These are phyloP conservation scores for Schrenkiella parvula DNA, from an alignment of 345 rosid species.

Conservation along the genomic window DNA sequence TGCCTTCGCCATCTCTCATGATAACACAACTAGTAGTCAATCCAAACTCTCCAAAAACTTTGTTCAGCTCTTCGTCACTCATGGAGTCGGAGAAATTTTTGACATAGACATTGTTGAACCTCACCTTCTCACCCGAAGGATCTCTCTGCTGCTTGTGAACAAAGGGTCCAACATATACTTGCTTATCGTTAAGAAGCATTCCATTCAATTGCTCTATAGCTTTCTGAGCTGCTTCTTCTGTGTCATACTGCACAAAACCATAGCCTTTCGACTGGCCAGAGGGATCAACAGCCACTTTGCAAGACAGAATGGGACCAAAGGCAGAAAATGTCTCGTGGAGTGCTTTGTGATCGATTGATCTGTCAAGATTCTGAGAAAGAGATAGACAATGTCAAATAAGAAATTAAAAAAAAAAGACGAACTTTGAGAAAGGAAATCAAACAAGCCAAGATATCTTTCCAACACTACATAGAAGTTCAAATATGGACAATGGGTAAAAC, in stretches of 20 bases:
- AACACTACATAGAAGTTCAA: background rate
- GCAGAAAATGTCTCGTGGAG: conserved; percentile 81
- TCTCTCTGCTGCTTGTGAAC: conserved; percentile 89
- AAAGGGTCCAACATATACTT: conserved; percentile 89
- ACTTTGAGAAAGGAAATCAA: background rate
- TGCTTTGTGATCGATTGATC: conserved; percentile 87
- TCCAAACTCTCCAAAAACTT: conserved; percentile 72
- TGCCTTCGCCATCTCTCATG: conserved; percentile 89
- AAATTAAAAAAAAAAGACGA: background rate
- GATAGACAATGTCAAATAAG: background rate
- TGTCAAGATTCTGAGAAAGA: conserved; percentile 67
- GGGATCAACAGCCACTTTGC: conserved; percentile 77
- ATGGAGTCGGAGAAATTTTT: conserved; percentile 68
- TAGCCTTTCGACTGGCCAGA: conserved; percentile 92
- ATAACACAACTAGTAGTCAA: conserved; percentile 68
- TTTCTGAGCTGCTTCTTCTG: conserved; percentile 70
- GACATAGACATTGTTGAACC: conserved; percentile 77
- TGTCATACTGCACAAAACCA: conserved; percentile 89
- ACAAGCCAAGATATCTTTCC: background rate
- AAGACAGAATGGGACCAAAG: conserved; percentile 82
- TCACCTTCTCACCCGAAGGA: conserved; percentile 38
- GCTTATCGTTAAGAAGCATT: conserved; percentile 91
- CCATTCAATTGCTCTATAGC: conserved; percentile 84
- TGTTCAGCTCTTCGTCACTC: conserved; percentile 68
- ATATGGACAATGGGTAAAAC: background rate